Percentiles rank a stretch among this genome's conserved stretches.
Conservation (phyloP, 805 yeast genomes). For the Torulaspora indica region DNA sequence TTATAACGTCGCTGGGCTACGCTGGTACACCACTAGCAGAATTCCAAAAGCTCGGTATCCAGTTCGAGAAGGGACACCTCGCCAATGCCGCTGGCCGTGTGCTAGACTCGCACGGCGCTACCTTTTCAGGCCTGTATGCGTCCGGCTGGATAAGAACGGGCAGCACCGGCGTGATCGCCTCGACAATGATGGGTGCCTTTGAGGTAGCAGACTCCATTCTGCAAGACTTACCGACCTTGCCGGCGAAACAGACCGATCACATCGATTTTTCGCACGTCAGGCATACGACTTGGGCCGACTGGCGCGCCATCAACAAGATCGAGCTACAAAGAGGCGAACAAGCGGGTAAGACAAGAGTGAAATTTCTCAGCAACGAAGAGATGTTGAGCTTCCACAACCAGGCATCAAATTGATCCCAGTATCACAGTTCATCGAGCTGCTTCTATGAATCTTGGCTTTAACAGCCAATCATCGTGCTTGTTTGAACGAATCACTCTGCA, state of each 20-base stretch:
- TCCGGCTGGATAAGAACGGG: conserved; percentile 91
- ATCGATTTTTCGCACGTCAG: conserved; percentile 12
- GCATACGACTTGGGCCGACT: conserved; percentile 34
- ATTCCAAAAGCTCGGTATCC: conserved; percentile 45
- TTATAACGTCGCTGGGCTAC: conserved; percentile 81
- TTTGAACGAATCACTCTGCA: conserved; percentile 5
- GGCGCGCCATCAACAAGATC: conserved; percentile 24
- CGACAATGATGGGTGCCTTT: conserved; percentile 81
- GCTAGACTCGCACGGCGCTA: conserved; percentile 20
- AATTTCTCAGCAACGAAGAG: conserved; percentile 17
- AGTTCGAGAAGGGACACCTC: conserved; percentile 50
- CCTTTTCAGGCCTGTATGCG: conserved; percentile 56
- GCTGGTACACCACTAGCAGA: conserved; percentile 61
- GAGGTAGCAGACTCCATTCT: conserved; percentile 63
- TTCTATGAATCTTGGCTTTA: not conserved
- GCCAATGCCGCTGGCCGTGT: conserved; percentile 46
- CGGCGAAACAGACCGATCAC: conserved; percentile 1
- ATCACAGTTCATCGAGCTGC: not conserved
- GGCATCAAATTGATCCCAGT: not conserved
- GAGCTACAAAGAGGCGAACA: conserved; percentile 24
- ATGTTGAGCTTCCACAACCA: conserved; percentile 5
- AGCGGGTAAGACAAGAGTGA: conserved; percentile 17
- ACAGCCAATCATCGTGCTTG: conserved; percentile 12
- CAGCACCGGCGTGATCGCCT: conserved; percentile 84
- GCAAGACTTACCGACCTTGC: conserved; percentile 44